Evolutionary conservation across 805 yeast genomes (phyloP).

Genomic region (Sungouiozyma intestinalis): DNA sequence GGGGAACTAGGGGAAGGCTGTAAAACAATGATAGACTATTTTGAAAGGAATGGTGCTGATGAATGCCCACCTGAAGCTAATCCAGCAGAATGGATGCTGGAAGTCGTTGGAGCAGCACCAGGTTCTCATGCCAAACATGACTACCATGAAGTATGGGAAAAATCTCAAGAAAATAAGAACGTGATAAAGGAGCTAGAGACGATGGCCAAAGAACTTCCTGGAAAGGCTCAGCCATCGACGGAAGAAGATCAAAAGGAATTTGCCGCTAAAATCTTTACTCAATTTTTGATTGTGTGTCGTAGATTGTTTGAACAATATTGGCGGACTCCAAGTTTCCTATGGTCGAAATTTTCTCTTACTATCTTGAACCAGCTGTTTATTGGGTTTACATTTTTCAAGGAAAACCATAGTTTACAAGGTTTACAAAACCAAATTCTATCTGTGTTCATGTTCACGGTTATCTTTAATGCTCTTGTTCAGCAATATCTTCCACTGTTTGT

Average conservation of each 20-base stretch:
- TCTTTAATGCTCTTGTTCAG: slow-evolving; percentile 43
- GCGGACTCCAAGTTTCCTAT: slow-evolving; percentile 55
- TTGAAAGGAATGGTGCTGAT: slow-evolving; percentile 55
- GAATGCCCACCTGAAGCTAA: slow-evolving; percentile 61
- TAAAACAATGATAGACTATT: slow-evolving; percentile 48
- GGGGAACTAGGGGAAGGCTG: slow-evolving; percentile 58
- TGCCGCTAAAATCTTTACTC: slow-evolving; percentile 35
- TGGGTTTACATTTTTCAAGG: slow-evolving; percentile 67
- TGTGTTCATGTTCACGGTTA: slow-evolving; percentile 54
- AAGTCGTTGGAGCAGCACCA: slow-evolving; percentile 75
- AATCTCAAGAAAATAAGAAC: slow-evolving; percentile 49
- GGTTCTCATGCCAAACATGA: slow-evolving; percentile 66
- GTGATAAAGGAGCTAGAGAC: slow-evolving; percentile 48
- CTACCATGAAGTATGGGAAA: slow-evolving; percentile 68
- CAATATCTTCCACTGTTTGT: slow-evolving; percentile 58
- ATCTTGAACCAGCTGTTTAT: slow-evolving; percentile 50
- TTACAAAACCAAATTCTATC: slow-evolving; percentile 78
- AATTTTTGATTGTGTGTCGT: slow-evolving; percentile 36
- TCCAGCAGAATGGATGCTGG: slow-evolving; percentile 90
- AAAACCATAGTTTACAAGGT: slow-evolving; percentile 52
- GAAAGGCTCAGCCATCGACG: slow-evolving; percentile 25
- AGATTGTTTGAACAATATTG: slow-evolving; percentile 57
- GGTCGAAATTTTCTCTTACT: slow-evolving; percentile 48
- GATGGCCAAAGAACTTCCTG: slow-evolving; percentile 52
- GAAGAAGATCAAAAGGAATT: slow-evolving; percentile 30